phyloP scores from a whole-genome alignment of 768 basidiomycete genomes.

The Boletus pseudo-olivaceus region DNA sequence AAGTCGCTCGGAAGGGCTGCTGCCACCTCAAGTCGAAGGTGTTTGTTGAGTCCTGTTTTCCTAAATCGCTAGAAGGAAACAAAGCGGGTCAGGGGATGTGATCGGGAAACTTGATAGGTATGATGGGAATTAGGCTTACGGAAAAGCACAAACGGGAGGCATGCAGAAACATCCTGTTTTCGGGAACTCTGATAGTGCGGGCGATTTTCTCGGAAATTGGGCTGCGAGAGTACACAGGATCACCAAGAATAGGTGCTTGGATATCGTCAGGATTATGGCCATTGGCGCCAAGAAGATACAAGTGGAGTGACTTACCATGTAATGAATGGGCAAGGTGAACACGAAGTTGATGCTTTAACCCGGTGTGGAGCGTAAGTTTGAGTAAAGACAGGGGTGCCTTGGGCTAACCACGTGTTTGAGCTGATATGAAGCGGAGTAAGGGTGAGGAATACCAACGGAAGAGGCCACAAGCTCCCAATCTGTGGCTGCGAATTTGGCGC shows the following conservation, averaged over 20 bases:
- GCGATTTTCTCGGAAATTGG: slow-evolving; percentile 30
- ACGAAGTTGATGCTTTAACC: slow-evolving; percentile 70
- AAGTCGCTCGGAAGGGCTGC: slow-evolving; percentile 62
- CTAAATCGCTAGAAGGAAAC: slow-evolving; percentile 43
- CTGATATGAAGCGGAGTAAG: slow-evolving; percentile 16
- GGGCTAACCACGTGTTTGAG: slow-evolving; percentile 32
- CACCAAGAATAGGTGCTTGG: slow-evolving; percentile 66
- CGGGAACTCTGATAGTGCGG: slow-evolving; percentile 32
- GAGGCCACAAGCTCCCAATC: slow-evolving; percentile 59
- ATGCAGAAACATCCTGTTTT: slow-evolving; percentile 58
- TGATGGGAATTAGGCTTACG: slow-evolving; percentile 35
- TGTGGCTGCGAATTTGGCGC: slow-evolving; percentile 33
- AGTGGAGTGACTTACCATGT: slow-evolving; percentile 35
- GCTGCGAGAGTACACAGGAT: slow-evolving; percentile 46
- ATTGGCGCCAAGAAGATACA: neutral
- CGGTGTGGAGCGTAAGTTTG: slow-evolving; percentile 54
- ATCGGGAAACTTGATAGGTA: neutral
- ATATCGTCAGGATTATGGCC: slow-evolving; percentile 9
- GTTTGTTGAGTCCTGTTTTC: slow-evolving; percentile 41
- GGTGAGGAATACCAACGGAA: slow-evolving; percentile 43
- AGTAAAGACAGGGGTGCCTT: slow-evolving; percentile 53
- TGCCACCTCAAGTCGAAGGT: slow-evolving; percentile 49
- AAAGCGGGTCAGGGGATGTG: neutral
- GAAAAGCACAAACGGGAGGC: slow-evolving; percentile 54
- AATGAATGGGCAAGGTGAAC: slow-evolving; percentile 55